These are phyloP conservation scores for Debaryomyces sp. DNA, from an alignment of 1,139 yeast genomes.

Conservation along the genomic window DNA sequence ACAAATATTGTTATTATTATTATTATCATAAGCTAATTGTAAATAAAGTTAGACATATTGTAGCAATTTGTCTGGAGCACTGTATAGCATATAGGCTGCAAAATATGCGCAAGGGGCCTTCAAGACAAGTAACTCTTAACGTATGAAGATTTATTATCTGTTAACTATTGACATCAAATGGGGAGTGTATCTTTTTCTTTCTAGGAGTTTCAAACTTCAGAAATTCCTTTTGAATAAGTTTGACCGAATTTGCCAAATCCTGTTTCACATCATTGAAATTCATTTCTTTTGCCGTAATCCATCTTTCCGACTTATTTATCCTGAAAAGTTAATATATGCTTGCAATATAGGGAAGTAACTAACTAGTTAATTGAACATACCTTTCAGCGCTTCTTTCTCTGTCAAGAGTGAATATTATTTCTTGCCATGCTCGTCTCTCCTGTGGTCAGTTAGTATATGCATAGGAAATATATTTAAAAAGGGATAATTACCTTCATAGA, in stretches of 20 bases:
- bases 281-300: slow-evolving; percentile 22
- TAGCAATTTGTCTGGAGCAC: background rate
- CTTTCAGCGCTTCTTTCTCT: slow-evolving; percentile 22
- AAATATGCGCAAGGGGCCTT: background rate
- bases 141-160: background rate
- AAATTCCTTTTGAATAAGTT: slow-evolving; percentile 17
- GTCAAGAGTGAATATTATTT: slow-evolving; percentile 22
- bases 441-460: slow-evolving; percentile 5
- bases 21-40: background rate
- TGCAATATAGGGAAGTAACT: background rate
- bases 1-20: background rate
- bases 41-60: too few relatives aligned
- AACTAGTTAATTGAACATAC: slow-evolving; percentile 10
- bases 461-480: background rate
- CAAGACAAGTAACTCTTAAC: background rate
- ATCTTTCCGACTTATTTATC: slow-evolving; percentile 20
- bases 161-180: background rate
- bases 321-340: slow-evolving; percentile 8
- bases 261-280: slow-evolving; percentile 16
- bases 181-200: slow-evolving; percentile 2
- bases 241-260: slow-evolving; percentile 20
- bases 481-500: slow-evolving; percentile 3
- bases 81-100: background rate
- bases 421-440: slow-evolving; percentile 25
- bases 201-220: slow-evolving; percentile 6